Percentiles rank a stretch among this genome's conserved stretches.
Evolutionary conservation across 2,329 filamentous ascomycete species (phyloP).

Genomic region (Dactylellina sp.): DNA sequence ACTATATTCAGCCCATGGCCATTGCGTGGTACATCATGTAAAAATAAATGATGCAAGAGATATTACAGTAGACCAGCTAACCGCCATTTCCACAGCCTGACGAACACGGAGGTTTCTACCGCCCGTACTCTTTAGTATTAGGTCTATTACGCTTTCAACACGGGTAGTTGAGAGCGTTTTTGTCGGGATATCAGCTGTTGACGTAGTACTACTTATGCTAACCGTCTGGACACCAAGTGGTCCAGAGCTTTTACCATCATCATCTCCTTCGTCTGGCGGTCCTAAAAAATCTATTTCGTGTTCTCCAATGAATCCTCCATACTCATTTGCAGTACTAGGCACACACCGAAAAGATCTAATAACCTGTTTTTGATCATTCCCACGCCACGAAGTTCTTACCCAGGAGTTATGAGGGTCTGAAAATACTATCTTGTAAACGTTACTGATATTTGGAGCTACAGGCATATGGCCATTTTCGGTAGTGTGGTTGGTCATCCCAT

Average conservation of each 20-base stretch:
- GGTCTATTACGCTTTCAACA: slow-evolving; percentile 17
- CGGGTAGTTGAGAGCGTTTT: not conserved
- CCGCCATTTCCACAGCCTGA: not conserved
- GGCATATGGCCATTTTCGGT: not conserved
- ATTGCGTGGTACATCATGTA: too few species aligned
- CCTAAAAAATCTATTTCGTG: not conserved
- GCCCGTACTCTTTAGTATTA: not conserved
- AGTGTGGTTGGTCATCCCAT: slow-evolving; percentile 24
- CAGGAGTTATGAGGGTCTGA: slow-evolving; percentile 26
- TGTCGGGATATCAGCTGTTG: not conserved
- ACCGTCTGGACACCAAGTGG: too few species aligned
- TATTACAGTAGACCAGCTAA: not conserved
- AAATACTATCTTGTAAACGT: slow-evolving; percentile 36
- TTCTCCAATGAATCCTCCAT: slow-evolving; percentile 2
- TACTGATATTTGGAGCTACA: slow-evolving; percentile 16
- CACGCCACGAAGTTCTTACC: slow-evolving; percentile 23
- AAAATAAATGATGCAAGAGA: slow-evolving; percentile 3
- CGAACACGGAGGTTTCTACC: not conserved
- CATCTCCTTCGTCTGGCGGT: not conserved
- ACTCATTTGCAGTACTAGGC: slow-evolving; percentile 19
- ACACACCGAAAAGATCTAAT: slow-evolving; percentile 36
- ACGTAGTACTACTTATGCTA: not conserved
- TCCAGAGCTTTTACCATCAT: too few species aligned
- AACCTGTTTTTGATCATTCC: not conserved
- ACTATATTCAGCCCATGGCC: too few species aligned